Conservation (phyloP, 805 yeast genomes). For the Ogataea philodendri region DNA sequence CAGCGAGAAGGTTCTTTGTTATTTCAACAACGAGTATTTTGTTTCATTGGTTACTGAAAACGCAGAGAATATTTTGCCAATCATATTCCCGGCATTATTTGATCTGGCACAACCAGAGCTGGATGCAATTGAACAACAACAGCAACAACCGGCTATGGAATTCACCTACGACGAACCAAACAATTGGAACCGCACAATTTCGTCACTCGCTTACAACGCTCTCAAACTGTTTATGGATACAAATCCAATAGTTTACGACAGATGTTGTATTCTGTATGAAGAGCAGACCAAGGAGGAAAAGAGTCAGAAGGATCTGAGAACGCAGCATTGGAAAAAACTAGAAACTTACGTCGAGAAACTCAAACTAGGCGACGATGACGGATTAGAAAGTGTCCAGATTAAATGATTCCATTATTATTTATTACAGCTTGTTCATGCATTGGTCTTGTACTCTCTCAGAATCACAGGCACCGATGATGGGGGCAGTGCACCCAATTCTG, state of each 20-base stretch:
- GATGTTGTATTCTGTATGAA: slow-evolving; percentile 84
- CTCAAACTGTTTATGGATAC: slow-evolving; percentile 89
- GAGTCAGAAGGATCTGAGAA: slow-evolving; percentile 57
- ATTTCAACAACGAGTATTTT: slow-evolving; percentile 94
- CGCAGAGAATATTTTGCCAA: slow-evolving; percentile 89
- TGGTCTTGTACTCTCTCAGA: slow-evolving; percentile 78
- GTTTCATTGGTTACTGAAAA: slow-evolving; percentile 86
- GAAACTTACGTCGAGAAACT: slow-evolving; percentile 53
- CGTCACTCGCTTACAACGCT: slow-evolving; percentile 86
- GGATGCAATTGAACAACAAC: slow-evolving; percentile 32
- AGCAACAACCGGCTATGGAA: slow-evolving; percentile 29
- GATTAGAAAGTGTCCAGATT: slow-evolving; percentile 59
- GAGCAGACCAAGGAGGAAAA: slow-evolving; percentile 74
- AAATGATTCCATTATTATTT: slow-evolving; percentile 18
- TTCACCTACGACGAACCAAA: slow-evolving; percentile 43
- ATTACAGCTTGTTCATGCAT: slow-evolving; percentile 20
- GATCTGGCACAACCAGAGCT: slow-evolving; percentile 59
- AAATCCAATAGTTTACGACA: slow-evolving; percentile 86
- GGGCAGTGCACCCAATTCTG: slow-evolving; percentile 94
- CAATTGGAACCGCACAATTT: slow-evolving; percentile 94
- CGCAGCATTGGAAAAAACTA: slow-evolving; percentile 67
- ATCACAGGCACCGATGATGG: slow-evolving; percentile 98
- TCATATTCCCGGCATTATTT: slow-evolving; percentile 84
- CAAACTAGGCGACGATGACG: slow-evolving; percentile 28
- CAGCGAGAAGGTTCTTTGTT: slow-evolving; percentile 89